Conservation (phyloP, 2,329 filamentous ascomycete genomes). For the Epichloe glyceriae region DNA sequence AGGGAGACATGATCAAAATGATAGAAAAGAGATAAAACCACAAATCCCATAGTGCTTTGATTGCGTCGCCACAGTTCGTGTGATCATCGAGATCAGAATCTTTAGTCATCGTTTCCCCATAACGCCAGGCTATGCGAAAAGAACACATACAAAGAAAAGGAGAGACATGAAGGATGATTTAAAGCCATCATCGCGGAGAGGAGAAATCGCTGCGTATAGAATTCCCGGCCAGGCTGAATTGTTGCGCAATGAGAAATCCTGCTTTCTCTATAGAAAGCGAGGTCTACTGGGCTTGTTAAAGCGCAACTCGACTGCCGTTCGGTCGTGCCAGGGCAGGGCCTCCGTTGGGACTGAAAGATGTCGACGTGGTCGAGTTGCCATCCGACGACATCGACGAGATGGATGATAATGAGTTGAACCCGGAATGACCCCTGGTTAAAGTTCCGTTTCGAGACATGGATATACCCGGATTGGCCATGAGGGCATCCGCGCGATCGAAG, state of each 20-base stretch:
- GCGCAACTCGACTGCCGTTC: slow-evolving; percentile 25
- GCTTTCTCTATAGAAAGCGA: background rate
- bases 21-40: background rate
- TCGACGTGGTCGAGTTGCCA: slow-evolving; percentile 21
- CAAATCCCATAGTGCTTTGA: background rate
- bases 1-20: background rate
- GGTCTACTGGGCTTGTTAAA: slow-evolving; percentile 12
- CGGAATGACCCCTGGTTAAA: slow-evolving; percentile 28
- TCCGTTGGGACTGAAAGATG: slow-evolving; percentile 19
- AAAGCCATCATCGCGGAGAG: background rate
- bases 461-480: slow-evolving; percentile 44
- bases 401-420: slow-evolving; percentile 26
- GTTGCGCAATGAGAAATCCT: background rate
- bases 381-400: slow-evolving; percentile 29
- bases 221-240: background rate
- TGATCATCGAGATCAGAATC: slow-evolving; percentile 4
- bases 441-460: slow-evolving; percentile 41
- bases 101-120: slow-evolving; percentile 1
- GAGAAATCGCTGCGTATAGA: background rate
- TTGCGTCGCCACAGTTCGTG: slow-evolving; percentile 4
- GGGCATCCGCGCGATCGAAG: slow-evolving; percentile 46
- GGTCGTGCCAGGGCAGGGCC: slow-evolving; percentile 19
- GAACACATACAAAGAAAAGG: background rate
- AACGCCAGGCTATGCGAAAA: slow-evolving; percentile 7
- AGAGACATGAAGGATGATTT: background rate